Evolutionary conservation across 169 alveolate species (phyloP), one percentile per base, ranked within the genome.

Genomic region (Plasmodium knowlesi): DNA sequence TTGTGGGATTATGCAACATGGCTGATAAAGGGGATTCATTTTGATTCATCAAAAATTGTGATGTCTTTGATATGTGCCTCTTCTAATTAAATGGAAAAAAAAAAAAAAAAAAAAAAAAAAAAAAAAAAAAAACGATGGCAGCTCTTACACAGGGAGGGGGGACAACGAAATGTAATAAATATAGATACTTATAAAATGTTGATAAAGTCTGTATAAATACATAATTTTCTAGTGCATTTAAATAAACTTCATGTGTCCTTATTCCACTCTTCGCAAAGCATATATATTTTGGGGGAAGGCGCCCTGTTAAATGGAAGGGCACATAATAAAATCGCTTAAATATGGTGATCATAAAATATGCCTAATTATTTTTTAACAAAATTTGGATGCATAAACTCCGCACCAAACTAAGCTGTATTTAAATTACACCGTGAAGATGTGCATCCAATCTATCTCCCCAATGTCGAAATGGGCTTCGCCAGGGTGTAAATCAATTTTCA

Each of bases 401-500:
- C n/a, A 12, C 57, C 57, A 46, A 46, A 1, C 57, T 10, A 46
- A 9, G 57, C 57, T 46, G 57, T 46, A n/a, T 46, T 46, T 46
- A 46, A 46, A 46, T 46, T 46, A 46, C 57, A n/a, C 57, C 57
- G 57, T 46, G 57, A 2, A n/a, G 57, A 46, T 2, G 57, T 1
- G 57, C 57, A 1, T 12, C 57, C 57, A 46, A 12, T 46, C 2
- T 9, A 43, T 10, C 3, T 10, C n/a, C n/a, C 54, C 54, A 16
- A 16, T 0, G 53, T 43, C n/a, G 16, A 43, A 50, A 1, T 50
- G 22, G 22, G 61, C 22, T 3, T 16, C 76, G 9, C n/a, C 46
- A 72, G 43, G 5, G 80, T 46, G 80, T 46, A 30, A 30, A 73
- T 67, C 73, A 89, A 79, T 79, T 89, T 89, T 89, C 94, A n/a